Base-by-base conservation (phyloP, 108 stramenopile genomes). In the Bacterosira constricta region DNA sequence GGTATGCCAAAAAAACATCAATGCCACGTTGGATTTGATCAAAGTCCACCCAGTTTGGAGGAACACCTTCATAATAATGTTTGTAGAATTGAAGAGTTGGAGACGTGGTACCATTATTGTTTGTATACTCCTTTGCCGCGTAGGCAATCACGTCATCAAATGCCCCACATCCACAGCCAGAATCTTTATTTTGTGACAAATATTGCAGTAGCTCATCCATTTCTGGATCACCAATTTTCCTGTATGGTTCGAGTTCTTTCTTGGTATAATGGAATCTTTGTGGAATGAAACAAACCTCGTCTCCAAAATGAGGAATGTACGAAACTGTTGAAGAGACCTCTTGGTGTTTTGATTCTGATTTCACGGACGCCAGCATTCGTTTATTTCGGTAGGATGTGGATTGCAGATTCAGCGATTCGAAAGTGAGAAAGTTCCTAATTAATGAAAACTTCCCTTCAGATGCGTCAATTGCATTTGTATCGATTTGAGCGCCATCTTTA, bases 1-100 rank as follows among this genome's bases (percentile, higher is more conserved):
- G 31, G 57, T 94, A 94, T 0, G 83, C 82, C 30, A 90, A 54
- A 56, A 87, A 90, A 2, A 91, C 89, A 55, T 91, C 74, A 38
- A 90, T 86, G 27, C 93, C 93, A 13, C 90, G 82, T 61, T 85
- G 80, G 18, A 94, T 64, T 67, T 90, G 87, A 20, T 83, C 76
- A 20, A 45, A 63, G 54, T 94, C 87, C 6, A 90, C 90, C 92
- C 92, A 94, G n/a, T n/a, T n/a, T 8, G 47, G 11, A 9, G 93
- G 90, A 8, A 88, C 37, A 20, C n/a, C 46, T 9, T 49, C 34
- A 61, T 85, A 11, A 38, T 74, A 78, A 36, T 79, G 81, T 30
- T 41, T 20, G 32, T 75, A 74, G 37, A 79, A 79, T 59, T 57
- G 47, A 5, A 56, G 62, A 25, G 41, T 41, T 15, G 26, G 56